Percentiles rank a stretch among this genome's conserved stretches.
phyloP scores from a whole-genome alignment of 768 basidiomycete genomes.

The Boletus huronensis region DNA sequence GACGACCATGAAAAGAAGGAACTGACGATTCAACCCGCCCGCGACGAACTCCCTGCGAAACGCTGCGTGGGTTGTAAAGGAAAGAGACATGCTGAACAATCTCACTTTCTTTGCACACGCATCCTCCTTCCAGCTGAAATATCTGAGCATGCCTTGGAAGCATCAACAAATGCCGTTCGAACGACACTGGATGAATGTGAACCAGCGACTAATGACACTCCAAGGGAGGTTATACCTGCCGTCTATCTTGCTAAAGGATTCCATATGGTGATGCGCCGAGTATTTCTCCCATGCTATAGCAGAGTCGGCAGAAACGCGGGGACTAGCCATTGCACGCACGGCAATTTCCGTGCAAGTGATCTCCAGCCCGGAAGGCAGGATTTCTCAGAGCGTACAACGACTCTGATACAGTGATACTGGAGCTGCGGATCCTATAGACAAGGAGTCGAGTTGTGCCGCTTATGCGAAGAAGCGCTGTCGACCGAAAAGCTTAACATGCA shows the following conservation, averaged over 20 bases:
- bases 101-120: constrained; percentile 38
- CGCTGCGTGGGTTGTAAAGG: not conserved
- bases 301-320: not conserved
- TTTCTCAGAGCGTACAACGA: not conserved
- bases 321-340: not conserved
- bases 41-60: constrained; percentile 44
- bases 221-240: constrained; percentile 28
- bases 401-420: not conserved
- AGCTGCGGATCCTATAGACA: not conserved
- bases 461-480: too few species aligned
- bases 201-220: constrained; percentile 21
- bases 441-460: not conserved
- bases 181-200: constrained; percentile 10
- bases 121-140: constrained; percentile 30
- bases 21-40: constrained; percentile 53
- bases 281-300: constrained; percentile 5
- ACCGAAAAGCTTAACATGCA: too few species aligned
- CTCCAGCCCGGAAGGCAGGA: not conserved
- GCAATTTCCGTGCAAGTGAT: not conserved
- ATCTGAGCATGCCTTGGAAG: constrained; percentile 23
- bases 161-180: not conserved
- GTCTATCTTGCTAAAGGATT: constrained; percentile 9
- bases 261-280: not conserved
- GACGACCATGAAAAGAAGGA: not conserved
- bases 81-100: not conserved